phyloP scores from a whole-genome alignment of 495 filamentous ascomycete species.

The Apiosordaria backusii region DNA sequence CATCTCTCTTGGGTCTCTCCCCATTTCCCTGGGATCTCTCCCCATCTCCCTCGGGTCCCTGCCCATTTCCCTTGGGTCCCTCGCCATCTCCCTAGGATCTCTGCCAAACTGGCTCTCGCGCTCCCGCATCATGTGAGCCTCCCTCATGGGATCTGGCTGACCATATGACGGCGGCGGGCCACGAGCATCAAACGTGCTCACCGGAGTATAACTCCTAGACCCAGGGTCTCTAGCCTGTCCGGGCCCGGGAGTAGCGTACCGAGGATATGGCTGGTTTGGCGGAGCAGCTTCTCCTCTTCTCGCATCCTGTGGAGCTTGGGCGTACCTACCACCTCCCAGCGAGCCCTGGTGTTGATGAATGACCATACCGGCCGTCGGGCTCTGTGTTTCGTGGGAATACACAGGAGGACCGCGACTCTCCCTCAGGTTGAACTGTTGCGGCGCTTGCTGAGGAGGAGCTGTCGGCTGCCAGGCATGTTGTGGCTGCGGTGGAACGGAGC shows the following conservation, averaged over 20 bases:
- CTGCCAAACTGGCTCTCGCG: constrained; percentile 11
- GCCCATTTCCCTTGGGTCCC: constrained; percentile 2
- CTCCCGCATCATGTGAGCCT: constrained; percentile 17
- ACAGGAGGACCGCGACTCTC: constrained; percentile 37
- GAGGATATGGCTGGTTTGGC: constrained; percentile 24
- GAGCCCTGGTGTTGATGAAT: constrained; percentile 29
- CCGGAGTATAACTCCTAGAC: constrained; percentile 32
- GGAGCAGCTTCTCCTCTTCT: constrained; percentile 20
- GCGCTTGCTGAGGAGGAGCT: constrained; percentile 31
- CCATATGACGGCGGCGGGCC: constrained; percentile 24
- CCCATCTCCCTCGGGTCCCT: constrained; percentile 14
- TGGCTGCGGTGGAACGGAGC: constrained; percentile 38
- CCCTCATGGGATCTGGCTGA: constrained; percentile 14
- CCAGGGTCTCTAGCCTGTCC: constrained; percentile 19
- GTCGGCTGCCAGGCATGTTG: constrained; percentile 36
- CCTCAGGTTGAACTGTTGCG: constrained; percentile 35
- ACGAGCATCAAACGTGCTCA: constrained; percentile 20
- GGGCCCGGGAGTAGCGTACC: constrained; percentile 32
- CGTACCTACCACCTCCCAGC: constrained; percentile 26
- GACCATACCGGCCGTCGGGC: constrained; percentile 25
- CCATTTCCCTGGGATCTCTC: constrained; percentile 19
- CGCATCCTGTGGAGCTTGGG: constrained; percentile 16
- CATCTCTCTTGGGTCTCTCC: constrained; percentile 18
- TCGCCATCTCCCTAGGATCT: constrained; percentile 1
- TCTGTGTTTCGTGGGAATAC: constrained; percentile 29